Evolutionary conservation across 495 filamentous ascomycete genomes (phyloP).

Genomic region (Hypoxylon subgilvum): DNA sequence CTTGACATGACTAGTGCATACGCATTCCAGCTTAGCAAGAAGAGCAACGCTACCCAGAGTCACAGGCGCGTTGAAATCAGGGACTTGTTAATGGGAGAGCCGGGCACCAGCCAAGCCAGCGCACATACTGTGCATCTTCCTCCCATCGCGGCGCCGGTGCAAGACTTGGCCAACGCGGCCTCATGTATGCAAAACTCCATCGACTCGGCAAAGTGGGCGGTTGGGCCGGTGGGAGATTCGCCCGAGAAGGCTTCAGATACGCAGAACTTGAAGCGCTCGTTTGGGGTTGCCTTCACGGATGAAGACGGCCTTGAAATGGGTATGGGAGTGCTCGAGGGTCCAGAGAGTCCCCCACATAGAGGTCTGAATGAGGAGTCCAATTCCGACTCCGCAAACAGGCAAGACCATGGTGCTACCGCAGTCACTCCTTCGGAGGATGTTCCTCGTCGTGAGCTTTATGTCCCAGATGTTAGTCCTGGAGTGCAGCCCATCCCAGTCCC

Average conservation of each 20-base stretch:
- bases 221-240: too few species aligned
- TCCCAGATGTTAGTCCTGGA: not conserved
- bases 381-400: not conserved
- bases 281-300: constrained; percentile 23
- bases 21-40: constrained; percentile 46
- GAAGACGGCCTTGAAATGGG: not conserved
- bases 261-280: constrained; percentile 18
- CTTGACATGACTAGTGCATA: constrained; percentile 52
- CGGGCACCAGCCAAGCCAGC: not conserved
- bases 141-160: not conserved
- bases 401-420: not conserved
- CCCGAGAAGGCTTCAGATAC: not conserved
- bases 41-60: constrained; percentile 4
- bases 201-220: too few species aligned
- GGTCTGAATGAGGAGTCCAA: not conserved
- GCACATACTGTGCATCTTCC: not conserved
- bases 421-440: not conserved
- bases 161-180: too few species aligned
- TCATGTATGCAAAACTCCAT: too few species aligned
- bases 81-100: constrained; percentile 34
- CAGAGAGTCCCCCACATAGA: not conserved
- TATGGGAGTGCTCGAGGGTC: too few species aligned
- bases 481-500: not conserved
- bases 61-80: constrained; percentile 31
- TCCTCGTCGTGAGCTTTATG: not conserved